Evolutionary conservation across 768 basidiomycete species (phyloP).

Genomic region (Mycena filopes): DNA sequence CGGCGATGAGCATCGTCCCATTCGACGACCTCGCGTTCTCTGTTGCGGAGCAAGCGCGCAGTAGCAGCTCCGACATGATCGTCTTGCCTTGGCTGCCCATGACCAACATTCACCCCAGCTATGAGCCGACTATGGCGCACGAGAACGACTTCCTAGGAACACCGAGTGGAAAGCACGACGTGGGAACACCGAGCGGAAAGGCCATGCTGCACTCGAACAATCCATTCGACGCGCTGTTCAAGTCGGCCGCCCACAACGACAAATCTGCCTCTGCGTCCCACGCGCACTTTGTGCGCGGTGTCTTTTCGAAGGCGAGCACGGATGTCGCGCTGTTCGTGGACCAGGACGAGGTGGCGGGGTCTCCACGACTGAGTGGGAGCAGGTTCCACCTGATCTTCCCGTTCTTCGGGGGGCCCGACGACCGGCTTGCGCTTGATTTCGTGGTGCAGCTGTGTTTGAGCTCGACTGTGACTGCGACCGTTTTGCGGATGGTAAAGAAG

Average conservation of each 20-base stretch:
- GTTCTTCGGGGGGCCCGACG: conserved; percentile 96
- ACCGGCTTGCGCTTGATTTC: conserved; percentile 86
- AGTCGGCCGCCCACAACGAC: conserved; percentile 44
- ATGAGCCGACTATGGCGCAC: conserved; percentile 11
- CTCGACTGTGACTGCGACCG: conserved; percentile 74
- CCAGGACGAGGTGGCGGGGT: conserved; percentile 51
- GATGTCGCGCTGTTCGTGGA: conserved; percentile 92
- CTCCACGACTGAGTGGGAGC: conserved; percentile 38
- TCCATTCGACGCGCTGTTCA: conserved; percentile 81
- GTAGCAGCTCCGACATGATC: conserved; percentile 74
- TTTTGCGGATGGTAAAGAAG: conserved; percentile 70
- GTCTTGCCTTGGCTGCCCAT: conserved; percentile 82
- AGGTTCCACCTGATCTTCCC: conserved; percentile 82
- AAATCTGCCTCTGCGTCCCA: conserved; percentile 67
- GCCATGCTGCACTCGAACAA: conserved; percentile 47
- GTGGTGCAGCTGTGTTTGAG: conserved; percentile 86
- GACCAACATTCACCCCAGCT: conserved; percentile 25
- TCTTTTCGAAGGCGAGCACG: conserved; percentile 75
- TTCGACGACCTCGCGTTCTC: conserved; percentile 77
- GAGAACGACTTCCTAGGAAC: conserved; percentile 24
- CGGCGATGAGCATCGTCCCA: conserved; percentile 79
- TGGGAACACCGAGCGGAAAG: conserved; percentile 29
- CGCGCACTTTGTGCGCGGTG: conserved; percentile 84
- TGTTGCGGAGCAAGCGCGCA: conserved; percentile 74
- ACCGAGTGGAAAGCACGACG: conserved; percentile 29